Conservation (phyloP, 106 monocot genomes). For the Iris macrosiphon region DNA sequence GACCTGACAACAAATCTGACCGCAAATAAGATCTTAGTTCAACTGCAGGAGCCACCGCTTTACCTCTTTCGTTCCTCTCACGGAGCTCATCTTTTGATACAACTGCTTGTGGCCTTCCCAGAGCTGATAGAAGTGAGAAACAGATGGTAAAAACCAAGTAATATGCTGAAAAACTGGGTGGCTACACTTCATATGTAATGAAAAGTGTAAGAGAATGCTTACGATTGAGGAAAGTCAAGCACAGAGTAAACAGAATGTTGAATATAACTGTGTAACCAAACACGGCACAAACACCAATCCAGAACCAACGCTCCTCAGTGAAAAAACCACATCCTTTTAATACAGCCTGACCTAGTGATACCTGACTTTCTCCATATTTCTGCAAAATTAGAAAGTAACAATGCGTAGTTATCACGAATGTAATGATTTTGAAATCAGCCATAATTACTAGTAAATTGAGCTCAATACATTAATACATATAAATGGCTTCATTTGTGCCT, state of each 20-base stretch:
- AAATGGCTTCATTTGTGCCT: no score
- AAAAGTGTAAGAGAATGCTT: constrained; percentile 28
- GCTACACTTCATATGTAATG: neutral
- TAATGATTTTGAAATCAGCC: no score
- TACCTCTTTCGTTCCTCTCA: constrained; percentile 42
- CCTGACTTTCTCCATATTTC: no score
- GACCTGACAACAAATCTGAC: constrained; percentile 39
- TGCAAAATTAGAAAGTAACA: no score
- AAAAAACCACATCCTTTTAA: constrained; percentile 64
- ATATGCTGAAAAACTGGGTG: no score
- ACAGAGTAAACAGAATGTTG: constrained; percentile 78
- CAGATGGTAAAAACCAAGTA: neutral
- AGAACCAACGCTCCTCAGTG: constrained; percentile 74
- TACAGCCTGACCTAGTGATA: constrained; percentile 53
- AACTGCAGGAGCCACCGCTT: constrained; percentile 27
- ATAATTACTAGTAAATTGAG: no score
- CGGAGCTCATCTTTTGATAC: constrained; percentile 61
- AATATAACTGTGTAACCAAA: constrained; percentile 81
- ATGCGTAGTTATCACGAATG: no score
- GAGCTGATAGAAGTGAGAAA: constrained; percentile 40
- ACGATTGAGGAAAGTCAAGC: constrained; percentile 82
- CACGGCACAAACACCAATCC: constrained; percentile 89
- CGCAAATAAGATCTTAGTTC: constrained; percentile 68
- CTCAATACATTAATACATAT: no score
- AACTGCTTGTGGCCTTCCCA: constrained; percentile 75